Base-by-base conservation (phyloP, 2,329 filamentous ascomycete species). In the Diaporthe capsici region DNA sequence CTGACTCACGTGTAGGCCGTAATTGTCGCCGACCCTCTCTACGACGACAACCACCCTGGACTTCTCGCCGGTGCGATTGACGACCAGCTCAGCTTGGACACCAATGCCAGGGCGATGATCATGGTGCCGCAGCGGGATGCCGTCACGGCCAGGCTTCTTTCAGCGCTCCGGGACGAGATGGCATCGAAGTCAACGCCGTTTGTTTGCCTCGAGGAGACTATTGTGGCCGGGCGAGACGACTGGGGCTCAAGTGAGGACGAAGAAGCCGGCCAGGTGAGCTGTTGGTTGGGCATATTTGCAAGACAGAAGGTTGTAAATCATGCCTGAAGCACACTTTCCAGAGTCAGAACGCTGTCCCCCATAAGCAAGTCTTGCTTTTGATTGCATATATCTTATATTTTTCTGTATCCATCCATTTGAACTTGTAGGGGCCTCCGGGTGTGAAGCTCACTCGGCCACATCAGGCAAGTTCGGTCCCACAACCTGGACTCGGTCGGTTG, bases 21-120 rank as follows among this genome's bases (percentile, higher is more conserved):
- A 58, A 88, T 99, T 3, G 95, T 92, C 2, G 95, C 96, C 3
- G 97, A 99, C 83, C 91, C 95, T 0, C 86, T 99, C 28, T 98
- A 98, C 84, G 95, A 96, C 61, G 90, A 95, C 67, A 90, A 94
- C 5, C 97, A 98, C 81, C 95, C 96, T 0, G 84, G 83, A 4
- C 90, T 97, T 80, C 89, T 98, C 31, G 92, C 92, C 0, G 87
- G 91, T 20, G 92, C 94, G 20, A 92, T 98, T 60, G 84, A 88
- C 13, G 85, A 89, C 53, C 95, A 95, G 84, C 87, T 98, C 15
- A 88, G 88, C 12, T 84, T 86, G 20, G 87, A 86, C 4, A 74
- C 83, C 0, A 85, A 89, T 39, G 90, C 94, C 2, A 89, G 94
- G 49, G 93, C 93, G 1, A 87, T 98, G 15, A 86, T 97, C 60